Evolutionary conservation across 202 grass and related monocot species (phyloP).

Genomic region (Setaria viridis): DNA sequence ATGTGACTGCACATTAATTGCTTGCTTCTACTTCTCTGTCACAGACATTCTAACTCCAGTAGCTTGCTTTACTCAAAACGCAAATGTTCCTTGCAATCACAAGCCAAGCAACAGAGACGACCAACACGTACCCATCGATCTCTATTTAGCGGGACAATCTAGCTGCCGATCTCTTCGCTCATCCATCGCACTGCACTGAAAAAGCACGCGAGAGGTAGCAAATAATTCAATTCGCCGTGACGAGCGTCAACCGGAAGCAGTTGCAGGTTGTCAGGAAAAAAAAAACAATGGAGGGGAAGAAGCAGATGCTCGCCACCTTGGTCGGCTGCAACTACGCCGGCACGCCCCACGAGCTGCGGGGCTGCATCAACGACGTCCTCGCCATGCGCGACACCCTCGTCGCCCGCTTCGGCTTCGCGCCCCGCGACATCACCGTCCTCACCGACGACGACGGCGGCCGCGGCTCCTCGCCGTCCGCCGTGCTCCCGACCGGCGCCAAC

Average conservation of each 20-base stretch:
- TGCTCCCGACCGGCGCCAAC: conserved; percentile 67
- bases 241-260: neutral
- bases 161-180: neutral
- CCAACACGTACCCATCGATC: too few relatives aligned
- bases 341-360: conserved; percentile 53
- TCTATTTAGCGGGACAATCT: neutral
- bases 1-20: too few relatives aligned
- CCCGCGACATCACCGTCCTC: conserved; percentile 57
- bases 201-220: neutral
- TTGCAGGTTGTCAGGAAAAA: neutral
- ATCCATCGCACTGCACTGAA: neutral
- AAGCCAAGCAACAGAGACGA: neutral
- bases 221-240: neutral
- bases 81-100: neutral
- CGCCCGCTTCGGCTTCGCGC: conserved; percentile 58
- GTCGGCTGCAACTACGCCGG: conserved; percentile 81
- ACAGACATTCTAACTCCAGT: neutral
- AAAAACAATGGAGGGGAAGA: neutral
- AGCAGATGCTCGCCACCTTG: conserved; percentile 64
- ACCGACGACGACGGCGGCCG: conserved; percentile 43
- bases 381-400: conserved; percentile 60
- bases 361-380: conserved; percentile 90
- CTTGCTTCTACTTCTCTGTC: too few relatives aligned
- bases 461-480: neutral
- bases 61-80: neutral